Conservation (phyloP, 106 monocot genomes). For the Gastrodia elata region DNA sequence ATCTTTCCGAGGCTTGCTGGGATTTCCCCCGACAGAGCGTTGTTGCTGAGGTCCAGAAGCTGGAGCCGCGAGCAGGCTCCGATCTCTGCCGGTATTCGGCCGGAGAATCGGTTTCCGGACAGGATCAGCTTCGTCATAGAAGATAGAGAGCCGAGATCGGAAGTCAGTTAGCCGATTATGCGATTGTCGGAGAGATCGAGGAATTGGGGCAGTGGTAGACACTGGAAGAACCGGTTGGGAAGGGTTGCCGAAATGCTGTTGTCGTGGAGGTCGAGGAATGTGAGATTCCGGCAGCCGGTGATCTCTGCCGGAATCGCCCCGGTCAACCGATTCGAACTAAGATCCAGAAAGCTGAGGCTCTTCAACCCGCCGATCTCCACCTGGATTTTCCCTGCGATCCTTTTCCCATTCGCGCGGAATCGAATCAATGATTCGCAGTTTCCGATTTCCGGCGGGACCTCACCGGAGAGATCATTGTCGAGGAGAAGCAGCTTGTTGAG, state of each 20-base stretch:
- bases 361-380: slow-evolving; percentile 57
- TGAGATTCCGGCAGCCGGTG: slow-evolving; percentile 62
- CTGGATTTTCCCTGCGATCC: slow-evolving; percentile 49
- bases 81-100: slow-evolving; percentile 54
- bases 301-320: slow-evolving; percentile 50
- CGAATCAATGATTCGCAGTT: slow-evolving; percentile 52
- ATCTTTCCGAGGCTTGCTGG: slow-evolving; percentile 55
- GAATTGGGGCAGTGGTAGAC: slow-evolving; percentile 41
- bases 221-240: slow-evolving; percentile 28
- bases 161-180: slow-evolving; percentile 29
- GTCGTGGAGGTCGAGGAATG: slow-evolving; percentile 73
- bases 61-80: slow-evolving; percentile 56
- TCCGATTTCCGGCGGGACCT: slow-evolving; percentile 68
- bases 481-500: slow-evolving; percentile 73
- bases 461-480: slow-evolving; percentile 61
- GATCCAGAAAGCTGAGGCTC: slow-evolving; percentile 74
- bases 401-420: slow-evolving; percentile 58
- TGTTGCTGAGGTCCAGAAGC: slow-evolving; percentile 59
- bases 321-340: slow-evolving; percentile 47
- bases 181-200: slow-evolving; percentile 68
- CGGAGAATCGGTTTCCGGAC: slow-evolving; percentile 44
- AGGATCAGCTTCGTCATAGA: slow-evolving; percentile 72
- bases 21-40: slow-evolving; percentile 41
- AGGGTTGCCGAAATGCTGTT: slow-evolving; percentile 44
- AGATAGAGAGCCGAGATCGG: slow-evolving; percentile 31